These are phyloP conservation scores for Croton setiger DNA, from an alignment of 441 rosid species.

Conservation along the genomic window DNA sequence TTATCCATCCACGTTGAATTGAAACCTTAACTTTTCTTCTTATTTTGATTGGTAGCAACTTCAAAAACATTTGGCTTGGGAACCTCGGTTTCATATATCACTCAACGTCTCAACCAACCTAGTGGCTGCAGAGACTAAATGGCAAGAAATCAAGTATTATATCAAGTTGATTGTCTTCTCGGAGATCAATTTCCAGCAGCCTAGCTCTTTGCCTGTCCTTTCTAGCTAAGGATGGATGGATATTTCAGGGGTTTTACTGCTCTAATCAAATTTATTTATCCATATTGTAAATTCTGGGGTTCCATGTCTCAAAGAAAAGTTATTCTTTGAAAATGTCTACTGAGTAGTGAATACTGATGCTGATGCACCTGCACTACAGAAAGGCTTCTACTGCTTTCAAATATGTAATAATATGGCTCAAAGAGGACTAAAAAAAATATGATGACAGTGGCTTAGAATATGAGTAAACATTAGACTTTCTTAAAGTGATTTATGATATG, in stretches of 20 bases:
- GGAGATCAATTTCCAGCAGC: background rate
- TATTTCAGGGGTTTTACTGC: too few relatives aligned
- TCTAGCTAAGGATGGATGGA: background rate
- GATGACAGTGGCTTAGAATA: background rate
- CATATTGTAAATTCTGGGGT: background rate
- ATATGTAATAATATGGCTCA: background rate
- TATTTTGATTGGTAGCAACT: background rate
- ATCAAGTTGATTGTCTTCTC: too few relatives aligned
- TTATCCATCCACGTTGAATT: background rate
- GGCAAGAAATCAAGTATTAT: too few relatives aligned
- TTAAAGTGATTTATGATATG: background rate
- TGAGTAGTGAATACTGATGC: too few relatives aligned
- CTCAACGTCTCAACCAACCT: too few relatives aligned
- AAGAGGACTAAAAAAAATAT: background rate
- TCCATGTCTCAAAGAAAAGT: background rate
- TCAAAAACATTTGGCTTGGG: background rate
- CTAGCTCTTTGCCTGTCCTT: background rate
- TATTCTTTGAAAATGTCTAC: background rate
- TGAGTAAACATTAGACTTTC: background rate
- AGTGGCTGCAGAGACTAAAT: too few relatives aligned
- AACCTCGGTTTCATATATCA: background rate
- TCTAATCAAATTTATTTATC: background rate
- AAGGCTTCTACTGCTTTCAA: background rate
- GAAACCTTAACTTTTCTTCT: background rate
- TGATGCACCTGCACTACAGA: background rate